Conservation (phyloP, 2,329 filamentous ascomycete species). For the Cercospora nicotianae region DNA sequence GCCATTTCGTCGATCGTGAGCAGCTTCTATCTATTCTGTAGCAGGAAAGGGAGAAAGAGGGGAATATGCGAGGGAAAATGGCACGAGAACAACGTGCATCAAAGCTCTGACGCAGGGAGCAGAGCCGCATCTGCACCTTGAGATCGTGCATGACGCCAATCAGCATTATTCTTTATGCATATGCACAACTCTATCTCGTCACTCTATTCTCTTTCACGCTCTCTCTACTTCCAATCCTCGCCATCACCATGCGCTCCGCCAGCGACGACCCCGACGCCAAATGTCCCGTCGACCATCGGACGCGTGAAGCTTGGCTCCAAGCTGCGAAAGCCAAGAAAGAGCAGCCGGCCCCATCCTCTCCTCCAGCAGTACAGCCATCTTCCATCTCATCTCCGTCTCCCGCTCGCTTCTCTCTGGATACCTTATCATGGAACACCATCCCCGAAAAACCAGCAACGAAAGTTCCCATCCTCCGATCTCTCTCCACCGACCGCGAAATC, state of each 20-base stretch:
- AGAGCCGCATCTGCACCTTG: background rate
- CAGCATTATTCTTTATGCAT: slow-evolving; percentile 3
- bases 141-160: background rate
- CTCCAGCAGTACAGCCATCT: slow-evolving; percentile 25
- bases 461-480: slow-evolving; percentile 38
- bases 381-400: slow-evolving; percentile 19
- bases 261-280: slow-evolving; percentile 45
- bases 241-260: slow-evolving; percentile 30
- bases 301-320: slow-evolving; percentile 81
- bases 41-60: background rate
- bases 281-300: slow-evolving; percentile 89
- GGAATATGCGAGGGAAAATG: background rate
- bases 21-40: background rate
- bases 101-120: slow-evolving; percentile 1
- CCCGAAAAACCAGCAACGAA: slow-evolving; percentile 31
- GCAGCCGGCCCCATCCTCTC: slow-evolving; percentile 8
- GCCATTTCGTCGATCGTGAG: slow-evolving; percentile 31
- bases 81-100: slow-evolving; percentile 2
- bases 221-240: background rate
- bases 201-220: background rate
- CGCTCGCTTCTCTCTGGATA: slow-evolving; percentile 36
- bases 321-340: slow-evolving; percentile 56
- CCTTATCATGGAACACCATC: slow-evolving; percentile 35
- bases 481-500: slow-evolving; percentile 69
- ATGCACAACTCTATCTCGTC: background rate